A percentile compares a stretch with the other conserved stretches of the same genome.
Evolutionary conservation across 805 yeast genomes (phyloP).

Genomic region (Pichia deserticola): DNA sequence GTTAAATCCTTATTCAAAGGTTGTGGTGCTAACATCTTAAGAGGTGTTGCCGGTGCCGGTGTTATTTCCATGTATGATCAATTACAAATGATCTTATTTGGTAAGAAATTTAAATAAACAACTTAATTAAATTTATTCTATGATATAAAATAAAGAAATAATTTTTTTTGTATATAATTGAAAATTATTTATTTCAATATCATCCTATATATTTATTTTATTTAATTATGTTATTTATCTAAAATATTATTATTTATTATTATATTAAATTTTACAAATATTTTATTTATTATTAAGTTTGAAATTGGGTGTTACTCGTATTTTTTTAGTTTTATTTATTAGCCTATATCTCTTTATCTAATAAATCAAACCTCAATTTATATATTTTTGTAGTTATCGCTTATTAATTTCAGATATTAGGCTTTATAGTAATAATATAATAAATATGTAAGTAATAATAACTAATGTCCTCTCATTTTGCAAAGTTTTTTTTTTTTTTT

Average conservation of each 20-base stretch:
- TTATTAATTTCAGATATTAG: no score
- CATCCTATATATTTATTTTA: neutral
- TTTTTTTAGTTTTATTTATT: no score
- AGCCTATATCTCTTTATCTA: no score
- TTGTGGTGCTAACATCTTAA: conserved; percentile 98
- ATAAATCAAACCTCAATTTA: no score
- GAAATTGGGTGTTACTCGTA: no score
- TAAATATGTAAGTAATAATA: no score
- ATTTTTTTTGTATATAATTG: neutral
- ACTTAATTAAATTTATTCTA: conserved; percentile 9
- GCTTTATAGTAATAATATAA: no score
- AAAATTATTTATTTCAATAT: neutral
- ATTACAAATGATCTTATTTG: conserved; percentile 89
- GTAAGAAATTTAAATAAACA: conserved; percentile 81
- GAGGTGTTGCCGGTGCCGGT: conserved; percentile 99
- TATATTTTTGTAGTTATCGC: no score
- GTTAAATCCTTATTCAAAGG: conserved; percentile 90
- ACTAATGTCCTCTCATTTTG: no score
- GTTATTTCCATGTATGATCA: conserved; percentile 97
- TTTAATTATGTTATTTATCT: conserved; percentile 1
- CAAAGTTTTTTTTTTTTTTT: no score
- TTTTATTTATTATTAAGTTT: no score
- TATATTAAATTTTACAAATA: neutral
- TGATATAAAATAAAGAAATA: neutral
- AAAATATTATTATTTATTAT: neutral